A percentile compares a stretch with the other conserved stretches of the same genome.
Conservation (phyloP, 306 rosid genomes). For the Abrus precatorius region DNA sequence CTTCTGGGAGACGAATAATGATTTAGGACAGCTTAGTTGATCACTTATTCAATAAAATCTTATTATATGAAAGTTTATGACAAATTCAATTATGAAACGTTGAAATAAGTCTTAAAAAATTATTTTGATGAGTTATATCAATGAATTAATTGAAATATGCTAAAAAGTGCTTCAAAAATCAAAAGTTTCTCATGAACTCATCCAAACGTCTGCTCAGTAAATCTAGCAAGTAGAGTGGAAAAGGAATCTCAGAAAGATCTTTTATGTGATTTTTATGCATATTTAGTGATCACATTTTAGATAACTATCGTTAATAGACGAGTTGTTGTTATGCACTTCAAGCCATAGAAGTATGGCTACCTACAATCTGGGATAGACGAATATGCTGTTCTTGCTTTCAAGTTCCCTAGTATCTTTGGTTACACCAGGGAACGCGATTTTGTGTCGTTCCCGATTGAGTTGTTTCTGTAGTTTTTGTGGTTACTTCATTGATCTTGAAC, state of each 20-base stretch:
- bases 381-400: background rate
- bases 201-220: background rate
- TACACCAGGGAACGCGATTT: conserved; percentile 32
- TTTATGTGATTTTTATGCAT: conserved; percentile 28
- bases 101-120: too few relatives aligned
- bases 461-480: conserved; percentile 19
- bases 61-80: too few relatives aligned
- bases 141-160: too few relatives aligned
- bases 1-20: background rate
- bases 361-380: conserved; percentile 10
- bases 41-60: too few relatives aligned
- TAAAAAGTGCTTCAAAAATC: too few relatives aligned
- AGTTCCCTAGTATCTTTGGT: conserved; percentile 2
- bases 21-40: background rate
- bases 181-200: too few relatives aligned
- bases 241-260: conserved; percentile 13
- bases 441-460: conserved; percentile 17
- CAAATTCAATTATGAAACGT: too few relatives aligned
- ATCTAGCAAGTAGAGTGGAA: background rate
- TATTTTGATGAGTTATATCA: too few relatives aligned
- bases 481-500: conserved; percentile 29
- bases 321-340: conserved; percentile 18
- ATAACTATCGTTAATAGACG: background rate
- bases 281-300: background rate
- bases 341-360: background rate